Conservation (phyloP, 2,329 filamentous ascomycete genomes). For the Trichocomaceae sp. region DNA sequence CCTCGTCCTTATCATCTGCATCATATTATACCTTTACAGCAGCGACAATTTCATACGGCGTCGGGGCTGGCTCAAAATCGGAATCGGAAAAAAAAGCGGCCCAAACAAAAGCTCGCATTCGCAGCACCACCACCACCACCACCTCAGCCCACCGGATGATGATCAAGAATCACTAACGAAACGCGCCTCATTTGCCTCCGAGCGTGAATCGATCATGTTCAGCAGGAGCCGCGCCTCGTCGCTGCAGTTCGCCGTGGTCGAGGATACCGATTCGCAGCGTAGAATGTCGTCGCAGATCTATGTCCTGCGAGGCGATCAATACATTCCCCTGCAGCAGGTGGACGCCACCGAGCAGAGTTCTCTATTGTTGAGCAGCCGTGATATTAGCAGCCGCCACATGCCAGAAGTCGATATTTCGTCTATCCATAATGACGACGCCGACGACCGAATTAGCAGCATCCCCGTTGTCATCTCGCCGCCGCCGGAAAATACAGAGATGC, state of each 20-base stretch:
- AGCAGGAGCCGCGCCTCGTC: constrained; percentile 22
- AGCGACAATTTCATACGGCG: constrained; percentile 11
- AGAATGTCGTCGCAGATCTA: constrained; percentile 10
- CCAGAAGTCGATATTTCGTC: constrained; percentile 5
- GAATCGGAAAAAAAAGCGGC: no score
- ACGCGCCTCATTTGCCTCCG: constrained; percentile 16
- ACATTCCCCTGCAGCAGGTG: constrained; percentile 10
- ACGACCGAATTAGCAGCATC: constrained; percentile 1
- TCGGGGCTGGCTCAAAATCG: constrained; percentile 11
- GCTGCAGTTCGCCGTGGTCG: constrained; percentile 19
- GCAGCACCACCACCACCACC: no score
- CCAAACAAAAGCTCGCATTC: not conserved
- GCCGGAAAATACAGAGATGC: constrained; percentile 1
- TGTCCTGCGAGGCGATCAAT: constrained; percentile 7
- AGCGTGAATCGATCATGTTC: constrained; percentile 26
- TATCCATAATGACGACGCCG: not conserved
- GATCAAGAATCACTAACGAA: constrained; percentile 10
- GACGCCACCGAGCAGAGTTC: constrained; percentile 2
- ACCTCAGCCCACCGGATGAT: constrained; percentile 2
- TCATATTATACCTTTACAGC: constrained; percentile 8
- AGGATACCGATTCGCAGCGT: constrained; percentile 10
- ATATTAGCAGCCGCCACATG: not conserved
- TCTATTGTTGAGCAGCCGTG: not conserved
- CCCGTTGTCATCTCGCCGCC: constrained; percentile 12
- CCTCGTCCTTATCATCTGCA: not conserved